Conservation (phyloP, 2,329 filamentous ascomycete species). For the Scopulariopsis brevicaulis region DNA sequence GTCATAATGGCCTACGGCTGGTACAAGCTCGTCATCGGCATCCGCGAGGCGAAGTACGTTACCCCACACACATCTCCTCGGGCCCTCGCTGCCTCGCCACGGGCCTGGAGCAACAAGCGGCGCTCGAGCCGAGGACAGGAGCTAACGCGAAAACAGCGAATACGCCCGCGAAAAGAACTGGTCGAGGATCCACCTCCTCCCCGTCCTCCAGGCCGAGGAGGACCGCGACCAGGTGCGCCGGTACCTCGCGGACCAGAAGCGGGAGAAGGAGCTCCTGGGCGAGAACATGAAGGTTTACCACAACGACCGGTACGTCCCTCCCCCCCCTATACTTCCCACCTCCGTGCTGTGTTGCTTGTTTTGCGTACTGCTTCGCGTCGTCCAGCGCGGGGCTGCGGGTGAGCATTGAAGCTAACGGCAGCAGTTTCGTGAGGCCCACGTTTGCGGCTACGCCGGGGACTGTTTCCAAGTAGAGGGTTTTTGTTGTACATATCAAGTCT, state of each 20-base stretch:
- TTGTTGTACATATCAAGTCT: not conserved
- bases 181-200: conserved; percentile 89
- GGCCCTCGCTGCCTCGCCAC: too few species aligned
- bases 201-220: conserved; percentile 88
- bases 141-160: conserved; percentile 47
- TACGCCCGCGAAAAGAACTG: conserved; percentile 96
- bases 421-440: conserved; percentile 71
- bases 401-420: not conserved
- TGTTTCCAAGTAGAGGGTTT: conserved; percentile 37
- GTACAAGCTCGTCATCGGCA: conserved; percentile 72
- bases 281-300: conserved; percentile 79
- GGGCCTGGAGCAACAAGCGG: too few species aligned
- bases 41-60: conserved; percentile 81
- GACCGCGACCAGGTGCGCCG: conserved; percentile 89
- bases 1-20: conserved; percentile 81
- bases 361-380: too few species aligned
- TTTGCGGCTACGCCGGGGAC: conserved; percentile 61
- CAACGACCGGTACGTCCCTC: conserved; percentile 60
- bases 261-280: conserved; percentile 85
- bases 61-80: not conserved
- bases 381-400: not conserved
- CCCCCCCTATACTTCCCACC: not conserved
- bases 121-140: not conserved
- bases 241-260: conserved; percentile 72
- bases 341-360: not conserved